phyloP scores from a whole-genome alignment of 495 filamentous ascomycete genomes.

The Aspergillus indologenus region DNA sequence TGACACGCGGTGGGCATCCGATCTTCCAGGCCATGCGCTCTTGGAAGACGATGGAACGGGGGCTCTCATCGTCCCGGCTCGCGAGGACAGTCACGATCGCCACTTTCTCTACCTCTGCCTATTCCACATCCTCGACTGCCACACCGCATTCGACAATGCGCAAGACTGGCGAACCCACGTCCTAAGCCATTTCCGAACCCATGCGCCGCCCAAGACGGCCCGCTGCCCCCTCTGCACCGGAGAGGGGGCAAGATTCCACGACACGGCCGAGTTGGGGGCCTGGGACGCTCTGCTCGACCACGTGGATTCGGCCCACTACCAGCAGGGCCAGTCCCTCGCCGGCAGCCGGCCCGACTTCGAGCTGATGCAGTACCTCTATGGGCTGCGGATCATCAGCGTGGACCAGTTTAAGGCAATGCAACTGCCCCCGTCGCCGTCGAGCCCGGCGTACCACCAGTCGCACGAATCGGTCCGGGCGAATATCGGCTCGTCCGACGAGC shows the following conservation, averaged over 20 bases:
- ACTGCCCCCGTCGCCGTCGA: constrained; percentile 40
- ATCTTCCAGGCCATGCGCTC: constrained; percentile 17
- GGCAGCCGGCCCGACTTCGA: constrained; percentile 43
- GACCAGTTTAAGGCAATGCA: constrained; percentile 48
- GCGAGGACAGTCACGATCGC: neutral
- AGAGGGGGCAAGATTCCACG: constrained; percentile 31
- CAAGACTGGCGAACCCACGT: constrained; percentile 43
- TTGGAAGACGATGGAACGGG: constrained; percentile 27
- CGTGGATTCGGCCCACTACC: constrained; percentile 36
- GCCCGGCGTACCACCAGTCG: constrained; percentile 43
- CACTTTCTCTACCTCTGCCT: constrained; percentile 38
- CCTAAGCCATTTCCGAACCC: constrained; percentile 41
- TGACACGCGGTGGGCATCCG: constrained; percentile 20
- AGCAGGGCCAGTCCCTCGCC: constrained; percentile 38
- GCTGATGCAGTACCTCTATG: constrained; percentile 46
- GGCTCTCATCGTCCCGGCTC: constrained; percentile 24
- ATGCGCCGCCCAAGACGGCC: constrained; percentile 35
- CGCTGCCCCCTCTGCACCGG: constrained; percentile 41
- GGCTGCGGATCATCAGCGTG: constrained; percentile 40
- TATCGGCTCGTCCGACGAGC: constrained; percentile 45
- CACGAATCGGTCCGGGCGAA: constrained; percentile 42
- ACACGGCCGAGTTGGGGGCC: constrained; percentile 25
- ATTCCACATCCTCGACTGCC: constrained; percentile 45
- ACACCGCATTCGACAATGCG: constrained; percentile 35
- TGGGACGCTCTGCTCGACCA: constrained; percentile 44